A percentile compares a stretch with the other conserved stretches of the same genome.
Conservation (phyloP, 129 eudicot genomes). For the Arctium minus region DNA sequence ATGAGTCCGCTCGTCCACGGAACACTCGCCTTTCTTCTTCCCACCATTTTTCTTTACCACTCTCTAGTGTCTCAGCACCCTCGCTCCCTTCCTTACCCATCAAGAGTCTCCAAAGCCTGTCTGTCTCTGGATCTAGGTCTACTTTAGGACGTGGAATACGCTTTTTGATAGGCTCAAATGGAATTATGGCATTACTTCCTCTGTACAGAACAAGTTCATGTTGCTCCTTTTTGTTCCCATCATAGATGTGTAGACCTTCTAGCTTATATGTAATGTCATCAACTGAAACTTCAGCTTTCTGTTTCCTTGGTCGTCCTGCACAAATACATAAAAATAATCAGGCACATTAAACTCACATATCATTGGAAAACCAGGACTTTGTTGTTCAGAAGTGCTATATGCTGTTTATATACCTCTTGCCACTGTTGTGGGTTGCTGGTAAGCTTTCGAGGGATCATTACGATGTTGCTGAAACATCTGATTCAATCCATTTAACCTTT, state of each 20-base stretch:
- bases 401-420: slow-evolving; percentile 33
- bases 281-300: slow-evolving; percentile 20
- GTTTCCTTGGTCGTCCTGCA: slow-evolving; percentile 44
- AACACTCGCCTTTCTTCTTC: slow-evolving; percentile 83
- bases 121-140: slow-evolving; percentile 87
- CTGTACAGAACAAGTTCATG: slow-evolving; percentile 61
- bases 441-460: slow-evolving; percentile 3
- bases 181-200: slow-evolving; percentile 54
- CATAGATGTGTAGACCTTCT: slow-evolving; percentile 30
- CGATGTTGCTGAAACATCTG: slow-evolving; percentile 28
- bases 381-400: slow-evolving; percentile 1
- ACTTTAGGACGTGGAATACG: slow-evolving; percentile 72
- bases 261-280: slow-evolving; percentile 42
- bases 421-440: slow-evolving; percentile 19
- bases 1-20: slow-evolving; percentile 82
- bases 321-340: slow-evolving; percentile 7
- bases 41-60: slow-evolving; percentile 82
- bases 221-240: slow-evolving; percentile 24
- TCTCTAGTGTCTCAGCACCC: slow-evolving; percentile 48
- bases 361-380: background rate
- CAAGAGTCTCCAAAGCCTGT: slow-evolving; percentile 69
- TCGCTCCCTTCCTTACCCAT: slow-evolving; percentile 63
- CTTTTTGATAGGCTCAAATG: slow-evolving; percentile 55
- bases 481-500: slow-evolving; percentile 25
- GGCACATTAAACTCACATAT: background rate